Base-by-base conservation (phyloP, 805 yeast genomes). In the Pichia pseudocactophila region DNA sequence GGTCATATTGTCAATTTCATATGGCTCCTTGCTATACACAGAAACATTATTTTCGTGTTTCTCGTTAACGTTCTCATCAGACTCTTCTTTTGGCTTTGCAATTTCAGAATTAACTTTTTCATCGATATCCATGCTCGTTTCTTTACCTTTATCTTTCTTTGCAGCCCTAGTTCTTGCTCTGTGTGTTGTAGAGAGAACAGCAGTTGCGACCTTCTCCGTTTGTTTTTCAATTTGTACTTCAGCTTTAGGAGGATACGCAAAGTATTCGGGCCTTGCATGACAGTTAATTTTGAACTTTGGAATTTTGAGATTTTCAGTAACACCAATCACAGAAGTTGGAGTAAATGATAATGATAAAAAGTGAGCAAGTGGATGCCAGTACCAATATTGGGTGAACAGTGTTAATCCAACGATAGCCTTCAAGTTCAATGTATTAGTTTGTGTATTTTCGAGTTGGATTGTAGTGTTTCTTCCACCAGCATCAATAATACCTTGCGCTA, bases 391-490 rank as follows among this genome's bases (percentile, higher is more conserved):
- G 10, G 83, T 69, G 59, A 92, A 92, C 46, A 92, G 75, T 0
- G 92, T 79, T 51, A 92, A 68, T 32, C 98, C 98, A 44, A 89
- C 95, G 54, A 92, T 81, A 0, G 96, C 92, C 62, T 84, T 83
- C 58, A 82, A 79, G 64, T 92, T 90, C 50, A 92, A 73, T 17
- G 95, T 87, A 47, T 88, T 94, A 33, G 96, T 87, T 52, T 88
- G 89, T 19, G 79, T 56, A 61, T 89, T 86, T 63, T 92, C 97
- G 39, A 90, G 70, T 52, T 83, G 83, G 50, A 92, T 88, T 0
- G 97, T 88, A n/a, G 84, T 95, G 56, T 92, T 92, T 59, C 97
- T 79, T 11, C 98, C 98, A 64, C 98, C 97, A 10, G 97, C 98
- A 66, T 92, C 97, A 60, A 92, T 80, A 50, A 92, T 90, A 63